Base-by-base conservation (phyloP, 163 green algal species). In the Picocystis sp. region DNA sequence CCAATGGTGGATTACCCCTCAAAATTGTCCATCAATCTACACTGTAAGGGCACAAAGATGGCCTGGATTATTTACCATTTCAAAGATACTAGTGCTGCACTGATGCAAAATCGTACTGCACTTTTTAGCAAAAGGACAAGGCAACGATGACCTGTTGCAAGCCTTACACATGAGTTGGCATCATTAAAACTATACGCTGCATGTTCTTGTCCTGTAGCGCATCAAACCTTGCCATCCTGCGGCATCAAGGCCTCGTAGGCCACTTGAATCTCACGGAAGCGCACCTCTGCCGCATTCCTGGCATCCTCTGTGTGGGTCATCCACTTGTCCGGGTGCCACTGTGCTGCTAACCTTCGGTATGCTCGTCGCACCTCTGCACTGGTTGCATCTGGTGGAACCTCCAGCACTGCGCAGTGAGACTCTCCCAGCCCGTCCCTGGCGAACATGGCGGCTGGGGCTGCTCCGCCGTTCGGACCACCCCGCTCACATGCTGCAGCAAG, bases 261-360 rank as follows among this genome's bases (percentile, higher is more conserved):
- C 19, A 45, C 41, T 35, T 54, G 47, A 41, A 54, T 23, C 47
- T 54, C 47, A 11, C 41, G 25, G 17, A 54, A 54, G 12, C 47
- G 47, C 47, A 41, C 15, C 17, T 19, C 47, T 3, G 47, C 47
- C 25, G 19, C 47, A 15, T 41, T 35, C 47, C 47, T 24, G 25
- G 35, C 25, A 19, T 54, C 47, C 13, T 54, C n/a, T 29, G n/a
- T 54, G 12, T 54, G 35, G n/a, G n/a, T 24, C 47, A 23, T 24
- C 47, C 47, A 54, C 17, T 54, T 54, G 47, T 54, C 47, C 6
- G 47, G 47, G 13, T 54, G 47, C 47, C 47, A 54, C 47, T 23
- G 47, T 33, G 17, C 47, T 5, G 47, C 47, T 13, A 54, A 35
- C n/a, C 6, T 22, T 19, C 47, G n/a, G 13, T 54, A 54, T 6